A percentile compares a stretch with the other conserved stretches of the same genome.
Conservation (phyloP, 2,329 filamentous ascomycete species). For the Periconia sp. region DNA sequence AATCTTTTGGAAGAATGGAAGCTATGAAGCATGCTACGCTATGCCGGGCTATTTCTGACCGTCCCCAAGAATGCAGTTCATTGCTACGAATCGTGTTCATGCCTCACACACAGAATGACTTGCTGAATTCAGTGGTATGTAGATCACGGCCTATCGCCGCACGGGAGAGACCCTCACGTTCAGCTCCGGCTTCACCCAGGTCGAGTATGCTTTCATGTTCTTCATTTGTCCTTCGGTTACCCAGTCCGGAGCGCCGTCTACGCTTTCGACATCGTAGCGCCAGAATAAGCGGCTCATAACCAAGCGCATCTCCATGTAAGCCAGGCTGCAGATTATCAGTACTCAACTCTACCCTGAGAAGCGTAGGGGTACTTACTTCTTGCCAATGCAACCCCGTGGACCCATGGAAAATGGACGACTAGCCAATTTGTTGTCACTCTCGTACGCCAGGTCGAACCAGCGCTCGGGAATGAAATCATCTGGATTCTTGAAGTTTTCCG, state of each 20-base stretch:
- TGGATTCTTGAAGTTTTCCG: constrained; percentile 31
- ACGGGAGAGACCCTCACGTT: constrained; percentile 21
- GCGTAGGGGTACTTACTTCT: constrained; percentile 16
- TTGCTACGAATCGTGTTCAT: no score
- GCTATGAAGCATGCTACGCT: no score
- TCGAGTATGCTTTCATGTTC: constrained; percentile 22
- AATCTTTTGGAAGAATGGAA: no score
- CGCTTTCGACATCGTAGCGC: constrained; percentile 23
- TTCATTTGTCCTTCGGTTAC: constrained; percentile 25
- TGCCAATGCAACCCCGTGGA: constrained; percentile 21
- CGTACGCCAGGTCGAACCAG: constrained; percentile 34
- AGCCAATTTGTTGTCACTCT: constrained; percentile 17
- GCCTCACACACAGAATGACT: no score
- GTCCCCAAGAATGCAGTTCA: no score
- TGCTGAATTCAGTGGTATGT: not conserved
- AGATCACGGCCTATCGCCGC: constrained; percentile 1
- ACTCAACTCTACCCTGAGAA: no score
- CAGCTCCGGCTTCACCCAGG: constrained; percentile 29
- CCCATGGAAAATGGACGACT: constrained; percentile 20
- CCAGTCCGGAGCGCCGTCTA: constrained; percentile 25
- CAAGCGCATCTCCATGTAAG: constrained; percentile 34
- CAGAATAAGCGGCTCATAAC: constrained; percentile 22
- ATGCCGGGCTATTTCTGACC: no score
- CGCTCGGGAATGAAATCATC: constrained; percentile 36
- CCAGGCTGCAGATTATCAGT: constrained; percentile 10